phyloP scores from a whole-genome alignment of 352 stramenopile genomes.

The Aphanomyces cochlioides region DNA sequence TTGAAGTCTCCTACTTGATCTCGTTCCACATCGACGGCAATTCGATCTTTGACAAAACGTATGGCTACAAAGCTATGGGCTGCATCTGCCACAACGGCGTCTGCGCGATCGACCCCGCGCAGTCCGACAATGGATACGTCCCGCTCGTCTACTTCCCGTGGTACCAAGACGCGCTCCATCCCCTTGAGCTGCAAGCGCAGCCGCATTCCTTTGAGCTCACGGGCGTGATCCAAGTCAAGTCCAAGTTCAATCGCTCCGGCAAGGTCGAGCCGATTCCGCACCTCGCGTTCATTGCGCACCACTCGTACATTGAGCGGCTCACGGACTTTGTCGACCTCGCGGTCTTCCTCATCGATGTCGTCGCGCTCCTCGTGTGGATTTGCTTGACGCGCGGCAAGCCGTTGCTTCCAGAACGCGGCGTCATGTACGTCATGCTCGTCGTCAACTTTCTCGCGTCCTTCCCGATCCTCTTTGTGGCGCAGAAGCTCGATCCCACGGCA shows the following conservation, averaged over 20 bases:
- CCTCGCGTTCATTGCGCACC: slow-evolving; percentile 21
- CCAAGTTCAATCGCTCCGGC: background rate
- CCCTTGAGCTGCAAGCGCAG: slow-evolving; percentile 9
- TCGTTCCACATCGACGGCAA: slow-evolving; percentile 21
- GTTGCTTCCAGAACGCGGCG: slow-evolving; percentile 21
- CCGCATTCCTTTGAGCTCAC: slow-evolving; percentile 25
- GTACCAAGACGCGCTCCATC: slow-evolving; percentile 27
- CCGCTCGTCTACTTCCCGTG: slow-evolving; percentile 30
- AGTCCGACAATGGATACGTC: slow-evolving; percentile 16
- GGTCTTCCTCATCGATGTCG: slow-evolving; percentile 22
- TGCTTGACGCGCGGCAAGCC: slow-evolving; percentile 11
- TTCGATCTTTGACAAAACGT: slow-evolving; percentile 7
- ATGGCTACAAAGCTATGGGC: slow-evolving; percentile 19
- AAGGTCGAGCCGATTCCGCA: slow-evolving; percentile 19
- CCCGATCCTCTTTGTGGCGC: slow-evolving; percentile 25
- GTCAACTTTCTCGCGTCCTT: slow-evolving; percentile 26
- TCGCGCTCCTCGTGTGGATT: slow-evolving; percentile 15
- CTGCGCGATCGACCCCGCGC: slow-evolving; percentile 13
- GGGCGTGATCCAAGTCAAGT: slow-evolving; percentile 14
- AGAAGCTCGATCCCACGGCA: slow-evolving; percentile 13
- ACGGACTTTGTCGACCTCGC: slow-evolving; percentile 21
- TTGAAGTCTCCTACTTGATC: slow-evolving; percentile 19
- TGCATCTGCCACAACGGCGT: slow-evolving; percentile 4
- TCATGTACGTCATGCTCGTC: slow-evolving; percentile 27
- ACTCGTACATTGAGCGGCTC: slow-evolving; percentile 31